phyloP scores from a whole-genome alignment of 2,329 filamentous ascomycete species.

The Fusarium longipes region DNA sequence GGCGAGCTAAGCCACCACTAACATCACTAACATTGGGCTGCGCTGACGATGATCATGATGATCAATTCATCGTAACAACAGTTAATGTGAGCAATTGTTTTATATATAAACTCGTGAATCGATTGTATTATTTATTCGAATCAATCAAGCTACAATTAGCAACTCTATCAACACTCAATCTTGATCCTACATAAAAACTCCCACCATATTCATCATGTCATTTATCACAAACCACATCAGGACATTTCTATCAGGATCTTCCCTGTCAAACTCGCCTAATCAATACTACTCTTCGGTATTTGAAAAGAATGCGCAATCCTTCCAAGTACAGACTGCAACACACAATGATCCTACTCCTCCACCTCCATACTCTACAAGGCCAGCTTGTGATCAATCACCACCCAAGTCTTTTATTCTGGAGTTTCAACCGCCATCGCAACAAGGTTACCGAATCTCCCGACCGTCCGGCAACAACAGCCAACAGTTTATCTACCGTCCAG shows the following conservation, averaged over 20 bases:
- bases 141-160: background rate
- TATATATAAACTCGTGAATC: background rate
- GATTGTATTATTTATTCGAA: too few relatives aligned
- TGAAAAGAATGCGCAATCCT: constrained; percentile 7
- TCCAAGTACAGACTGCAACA: background rate
- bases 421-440: constrained; percentile 20
- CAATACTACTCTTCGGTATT: background rate
- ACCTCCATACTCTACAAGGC: constrained; percentile 5
- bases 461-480: constrained; percentile 3
- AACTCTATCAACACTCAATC: background rate
- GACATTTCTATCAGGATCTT: constrained; percentile 5
- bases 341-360: constrained; percentile 1
- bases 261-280: background rate
- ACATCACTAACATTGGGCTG: background rate
- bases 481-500: constrained; percentile 9
- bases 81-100: background rate
- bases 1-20: constrained; percentile 22
- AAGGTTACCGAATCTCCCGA: background rate
- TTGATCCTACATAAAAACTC: too few relatives aligned
- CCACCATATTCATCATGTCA: background rate
- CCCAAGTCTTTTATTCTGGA: constrained; percentile 14
- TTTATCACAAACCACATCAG: constrained; percentile 9
- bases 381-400: background rate
- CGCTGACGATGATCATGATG: constrained; percentile 2
- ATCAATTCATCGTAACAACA: background rate